These are phyloP conservation scores for Porcisia deanei DNA, from an alignment of 208 protist species.

Conservation along the genomic window DNA sequence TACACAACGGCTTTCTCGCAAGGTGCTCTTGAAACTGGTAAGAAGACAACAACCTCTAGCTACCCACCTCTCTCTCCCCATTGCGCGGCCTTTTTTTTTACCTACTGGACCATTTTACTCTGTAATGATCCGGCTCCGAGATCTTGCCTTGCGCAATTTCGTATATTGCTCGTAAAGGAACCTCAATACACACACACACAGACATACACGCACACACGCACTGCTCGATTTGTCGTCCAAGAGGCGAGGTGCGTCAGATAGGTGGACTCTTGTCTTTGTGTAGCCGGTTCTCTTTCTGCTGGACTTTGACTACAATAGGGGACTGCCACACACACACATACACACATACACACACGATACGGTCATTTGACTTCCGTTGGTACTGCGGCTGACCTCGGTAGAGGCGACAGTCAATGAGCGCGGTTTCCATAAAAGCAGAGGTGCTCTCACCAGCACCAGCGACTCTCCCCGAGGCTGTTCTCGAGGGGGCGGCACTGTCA, in stretches of 20 bases:
- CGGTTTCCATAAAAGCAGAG: not conserved
- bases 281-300: too few species aligned
- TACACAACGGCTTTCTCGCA: not conserved
- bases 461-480: not conserved
- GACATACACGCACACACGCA: not conserved
- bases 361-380: too few species aligned
- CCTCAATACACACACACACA: not conserved
- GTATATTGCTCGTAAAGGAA: not conserved
- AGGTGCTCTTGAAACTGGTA: not conserved
- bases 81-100: too few species aligned
- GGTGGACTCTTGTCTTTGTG: too few species aligned
- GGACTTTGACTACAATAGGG: too few species aligned
- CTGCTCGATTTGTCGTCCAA: not conserved
- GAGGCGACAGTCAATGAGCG: not conserved
- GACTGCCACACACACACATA: too few species aligned
- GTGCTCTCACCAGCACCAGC: not conserved
- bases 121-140: not conserved
- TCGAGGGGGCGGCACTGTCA: conserved; percentile 18
- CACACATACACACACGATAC: too few species aligned
- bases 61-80: too few species aligned
- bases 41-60: not conserved
- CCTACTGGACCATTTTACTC: too few species aligned
- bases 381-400: too few species aligned
- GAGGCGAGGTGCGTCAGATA: too few species aligned
- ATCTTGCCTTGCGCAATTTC: not conserved